Percentiles rank a stretch among this genome's conserved stretches.
phyloP scores from a whole-genome alignment of 1,284 basidiomycete species.

The Ustilago cynodontis region DNA sequence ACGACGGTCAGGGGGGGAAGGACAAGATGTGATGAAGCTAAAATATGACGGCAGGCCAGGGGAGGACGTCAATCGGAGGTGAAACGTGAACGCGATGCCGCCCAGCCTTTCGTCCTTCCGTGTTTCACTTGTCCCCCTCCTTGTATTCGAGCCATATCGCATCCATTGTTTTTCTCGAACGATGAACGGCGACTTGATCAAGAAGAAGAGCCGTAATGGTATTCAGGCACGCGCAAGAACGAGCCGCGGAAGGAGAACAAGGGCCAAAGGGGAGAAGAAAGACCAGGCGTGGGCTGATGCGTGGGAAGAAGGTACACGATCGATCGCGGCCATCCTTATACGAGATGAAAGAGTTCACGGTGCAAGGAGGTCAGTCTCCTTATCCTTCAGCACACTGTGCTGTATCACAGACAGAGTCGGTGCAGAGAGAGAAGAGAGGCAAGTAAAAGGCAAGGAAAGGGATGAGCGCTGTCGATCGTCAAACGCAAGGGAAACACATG shows the following conservation, averaged over 20 bases:
- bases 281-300: neutral
- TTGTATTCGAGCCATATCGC: neutral
- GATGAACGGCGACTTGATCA: too few species aligned
- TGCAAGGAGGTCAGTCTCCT: neutral
- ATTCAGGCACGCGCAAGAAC: too few species aligned
- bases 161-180: neutral
- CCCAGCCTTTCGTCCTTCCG: neutral
- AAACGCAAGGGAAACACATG: conserved; percentile 2
- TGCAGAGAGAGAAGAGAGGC: neutral
- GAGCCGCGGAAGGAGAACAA: too few species aligned
- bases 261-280: too few species aligned
- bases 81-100: neutral
- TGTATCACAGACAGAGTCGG: too few species aligned
- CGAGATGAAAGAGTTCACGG: neutral
- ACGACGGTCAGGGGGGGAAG: conserved; percentile 29
- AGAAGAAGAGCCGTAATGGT: too few species aligned
- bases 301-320: neutral
- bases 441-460: neutral
- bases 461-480: neutral
- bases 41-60: neutral
- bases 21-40: neutral
- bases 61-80: conserved; percentile 3
- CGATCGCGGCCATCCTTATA: neutral
- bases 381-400: neutral
- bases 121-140: neutral